Conservation (phyloP, 2,329 filamentous ascomycete species). For the Xylariaceae sp. region DNA sequence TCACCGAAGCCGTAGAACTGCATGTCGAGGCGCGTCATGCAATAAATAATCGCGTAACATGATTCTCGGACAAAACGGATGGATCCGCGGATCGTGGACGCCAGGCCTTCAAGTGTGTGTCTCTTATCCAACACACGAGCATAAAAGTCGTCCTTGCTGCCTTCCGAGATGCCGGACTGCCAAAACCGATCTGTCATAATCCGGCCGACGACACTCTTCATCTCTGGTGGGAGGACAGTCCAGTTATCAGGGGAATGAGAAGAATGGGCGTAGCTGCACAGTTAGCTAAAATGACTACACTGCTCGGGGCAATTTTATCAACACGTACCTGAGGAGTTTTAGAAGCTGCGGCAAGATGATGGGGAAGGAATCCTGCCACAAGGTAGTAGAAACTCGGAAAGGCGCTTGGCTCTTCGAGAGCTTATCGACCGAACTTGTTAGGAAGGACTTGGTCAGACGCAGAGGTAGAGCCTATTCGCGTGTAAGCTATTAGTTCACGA, state of each 20-base stretch:
- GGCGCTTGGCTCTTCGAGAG: conserved; percentile 67
- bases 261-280: conserved; percentile 71
- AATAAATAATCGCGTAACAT: conserved; percentile 90
- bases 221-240: conserved; percentile 67
- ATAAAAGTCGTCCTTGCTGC: conserved; percentile 96
- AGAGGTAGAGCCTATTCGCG: conserved; percentile 61
- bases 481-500: not conserved
- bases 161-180: conserved; percentile 94
- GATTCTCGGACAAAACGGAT: conserved; percentile 87
- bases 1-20: conserved; percentile 89
- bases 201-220: conserved; percentile 69
- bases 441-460: conserved; percentile 80
- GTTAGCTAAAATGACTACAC: conserved; percentile 8
- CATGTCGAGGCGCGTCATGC: conserved; percentile 79
- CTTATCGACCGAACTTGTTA: conserved; percentile 90
- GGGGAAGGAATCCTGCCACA: conserved; percentile 85
- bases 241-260: conserved; percentile 86
- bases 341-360: conserved; percentile 80
- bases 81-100: conserved; percentile 84
- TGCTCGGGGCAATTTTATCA: conserved; percentile 18
- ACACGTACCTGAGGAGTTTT: conserved; percentile 64
- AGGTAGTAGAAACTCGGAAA: conserved; percentile 66
- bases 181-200: conserved; percentile 94
- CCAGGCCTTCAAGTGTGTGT: conserved; percentile 84
- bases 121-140: conserved; percentile 85